phyloP scores from a whole-genome alignment of 2,329 filamentous ascomycete species.

The Rhynchosporium agropyri region DNA sequence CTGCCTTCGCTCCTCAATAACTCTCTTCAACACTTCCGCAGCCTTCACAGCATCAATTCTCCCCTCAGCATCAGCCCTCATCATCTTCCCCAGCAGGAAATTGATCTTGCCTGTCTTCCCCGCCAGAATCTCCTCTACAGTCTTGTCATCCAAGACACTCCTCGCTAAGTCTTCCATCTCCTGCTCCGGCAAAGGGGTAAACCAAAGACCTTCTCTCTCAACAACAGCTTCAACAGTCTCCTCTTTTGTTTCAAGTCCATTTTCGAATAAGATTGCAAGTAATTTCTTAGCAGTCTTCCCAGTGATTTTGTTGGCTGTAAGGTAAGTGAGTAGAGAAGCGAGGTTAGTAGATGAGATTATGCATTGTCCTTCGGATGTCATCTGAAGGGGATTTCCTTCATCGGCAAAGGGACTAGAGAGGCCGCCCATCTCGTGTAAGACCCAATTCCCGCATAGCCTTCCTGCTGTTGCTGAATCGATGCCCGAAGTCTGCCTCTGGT shows the following conservation, averaged over 20 bases:
- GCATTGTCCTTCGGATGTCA: slow-evolving; percentile 35
- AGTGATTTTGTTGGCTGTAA: slow-evolving; percentile 50
- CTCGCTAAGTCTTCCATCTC: slow-evolving; percentile 60
- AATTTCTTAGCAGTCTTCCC: slow-evolving; percentile 62
- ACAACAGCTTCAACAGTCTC: slow-evolving; percentile 55
- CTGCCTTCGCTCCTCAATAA: slow-evolving; percentile 44
- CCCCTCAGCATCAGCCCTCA: slow-evolving; percentile 60
- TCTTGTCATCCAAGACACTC: slow-evolving; percentile 57
- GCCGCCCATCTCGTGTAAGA: slow-evolving; percentile 74
- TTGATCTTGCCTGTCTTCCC: slow-evolving; percentile 66
- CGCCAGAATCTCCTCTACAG: slow-evolving; percentile 62
- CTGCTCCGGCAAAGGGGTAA: slow-evolving; percentile 55
- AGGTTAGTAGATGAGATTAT: slow-evolving; percentile 40
- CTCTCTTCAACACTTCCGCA: slow-evolving; percentile 53
- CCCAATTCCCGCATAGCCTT: slow-evolving; percentile 63
- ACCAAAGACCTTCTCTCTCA: slow-evolving; percentile 55
- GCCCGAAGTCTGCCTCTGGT: slow-evolving; percentile 21
- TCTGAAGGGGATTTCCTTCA: slow-evolving; percentile 34
- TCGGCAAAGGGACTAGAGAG: slow-evolving; percentile 54
- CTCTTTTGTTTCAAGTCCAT: slow-evolving; percentile 43
- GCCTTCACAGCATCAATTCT: slow-evolving; percentile 64
- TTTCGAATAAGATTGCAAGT: slow-evolving; percentile 54
- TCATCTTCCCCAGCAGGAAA: slow-evolving; percentile 71
- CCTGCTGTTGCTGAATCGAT: slow-evolving; percentile 42
- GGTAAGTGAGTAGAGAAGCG: slow-evolving; percentile 49